Conservation (phyloP, 176 grass and related monocot genomes). For the Avena insularis region DNA sequence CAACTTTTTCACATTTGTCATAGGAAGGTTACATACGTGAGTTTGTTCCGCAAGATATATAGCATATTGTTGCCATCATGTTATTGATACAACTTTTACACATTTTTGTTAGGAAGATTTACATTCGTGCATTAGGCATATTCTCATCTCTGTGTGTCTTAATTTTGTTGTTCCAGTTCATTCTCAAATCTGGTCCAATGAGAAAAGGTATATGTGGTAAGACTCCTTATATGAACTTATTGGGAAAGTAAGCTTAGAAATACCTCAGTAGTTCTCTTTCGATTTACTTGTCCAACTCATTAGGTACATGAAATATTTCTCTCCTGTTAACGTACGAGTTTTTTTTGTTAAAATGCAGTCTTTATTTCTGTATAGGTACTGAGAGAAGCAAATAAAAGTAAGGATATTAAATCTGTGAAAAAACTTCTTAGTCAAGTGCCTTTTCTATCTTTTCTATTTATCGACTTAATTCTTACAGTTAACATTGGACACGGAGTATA, state of each 20-base stretch:
- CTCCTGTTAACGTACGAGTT: neutral
- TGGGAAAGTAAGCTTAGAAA: constrained; percentile 63
- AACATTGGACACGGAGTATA: constrained; percentile 68
- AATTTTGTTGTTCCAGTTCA: too few species aligned
- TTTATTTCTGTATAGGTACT: constrained; percentile 63
- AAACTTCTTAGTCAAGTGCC: constrained; percentile 78
- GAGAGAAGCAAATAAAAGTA: constrained; percentile 91
- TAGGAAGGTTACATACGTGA: neutral
- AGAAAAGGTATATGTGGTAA: constrained; percentile 61
- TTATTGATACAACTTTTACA: too few species aligned
- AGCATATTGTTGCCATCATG: too few species aligned
- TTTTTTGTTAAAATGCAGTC: neutral
- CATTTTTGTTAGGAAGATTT: too few species aligned
- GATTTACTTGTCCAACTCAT: neutral
- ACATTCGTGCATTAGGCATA: too few species aligned
- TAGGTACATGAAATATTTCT: neutral
- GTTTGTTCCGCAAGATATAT: too few species aligned
- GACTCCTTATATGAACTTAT: constrained; percentile 61
- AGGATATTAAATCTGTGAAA: constrained; percentile 65
- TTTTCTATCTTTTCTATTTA: constrained; percentile 9
- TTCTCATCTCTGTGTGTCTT: too few species aligned
- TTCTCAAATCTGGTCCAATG: constrained; percentile 52
- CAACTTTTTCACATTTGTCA: neutral
- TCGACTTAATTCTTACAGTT: constrained; percentile 25
- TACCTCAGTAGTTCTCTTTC: neutral